Percentiles rank a stretch among this genome's conserved stretches.
Conservation (phyloP, 176 grass and related monocot genomes). For the Hordeum vulgare region DNA sequence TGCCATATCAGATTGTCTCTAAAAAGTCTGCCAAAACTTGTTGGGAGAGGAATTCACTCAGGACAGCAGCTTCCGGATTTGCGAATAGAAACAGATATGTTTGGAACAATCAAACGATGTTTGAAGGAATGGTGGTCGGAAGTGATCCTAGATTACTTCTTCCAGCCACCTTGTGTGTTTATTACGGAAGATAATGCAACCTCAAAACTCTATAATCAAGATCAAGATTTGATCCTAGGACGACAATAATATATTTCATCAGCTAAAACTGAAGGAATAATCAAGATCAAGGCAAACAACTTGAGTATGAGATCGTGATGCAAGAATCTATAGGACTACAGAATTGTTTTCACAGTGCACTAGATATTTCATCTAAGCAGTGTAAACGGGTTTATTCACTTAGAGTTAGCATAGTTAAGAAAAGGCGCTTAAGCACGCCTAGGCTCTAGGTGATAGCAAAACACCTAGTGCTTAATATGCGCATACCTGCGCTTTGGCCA, state of each 20-base stretch:
- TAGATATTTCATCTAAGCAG: background rate
- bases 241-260: background rate
- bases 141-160: background rate
- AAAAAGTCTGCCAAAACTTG: background rate
- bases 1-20: background rate
- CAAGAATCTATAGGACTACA: background rate
- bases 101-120: background rate
- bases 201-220: background rate
- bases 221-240: background rate
- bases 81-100: background rate
- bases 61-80: background rate
- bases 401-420: background rate
- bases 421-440: too few relatives aligned
- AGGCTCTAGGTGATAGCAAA: too few relatives aligned
- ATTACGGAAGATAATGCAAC: constrained; percentile 1
- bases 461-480: too few relatives aligned
- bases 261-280: constrained; percentile 3
- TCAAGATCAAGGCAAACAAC: background rate
- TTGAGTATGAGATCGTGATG: background rate
- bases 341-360: background rate
- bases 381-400: constrained; percentile 1
- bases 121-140: background rate
- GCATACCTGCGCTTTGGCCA: too few relatives aligned
- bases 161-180: background rate
- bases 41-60: background rate